Percentiles rank a stretch among this genome's conserved stretches.
phyloP scores from a whole-genome alignment of 805 yeast genomes.

The Vanderwaltozyma tropicalis region DNA sequence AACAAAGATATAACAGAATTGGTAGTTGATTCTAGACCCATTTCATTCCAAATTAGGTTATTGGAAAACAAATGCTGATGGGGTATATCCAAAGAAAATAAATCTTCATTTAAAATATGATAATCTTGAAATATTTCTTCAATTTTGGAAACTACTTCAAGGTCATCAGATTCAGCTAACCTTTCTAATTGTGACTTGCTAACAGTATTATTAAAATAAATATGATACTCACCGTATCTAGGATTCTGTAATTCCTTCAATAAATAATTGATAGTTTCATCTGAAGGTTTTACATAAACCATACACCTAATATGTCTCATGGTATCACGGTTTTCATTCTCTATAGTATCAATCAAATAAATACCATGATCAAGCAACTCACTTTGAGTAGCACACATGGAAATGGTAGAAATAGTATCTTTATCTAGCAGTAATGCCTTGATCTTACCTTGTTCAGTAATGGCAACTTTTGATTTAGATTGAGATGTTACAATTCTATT shows the following conservation, averaged over 20 bases:
- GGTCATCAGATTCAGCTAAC: conserved; percentile 82
- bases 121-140: conserved; percentile 83
- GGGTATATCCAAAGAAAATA: conserved; percentile 40
- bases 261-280: conserved; percentile 48
- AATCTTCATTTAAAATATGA: conserved; percentile 56
- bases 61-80: conserved; percentile 15
- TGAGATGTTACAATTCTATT: conserved; percentile 30
- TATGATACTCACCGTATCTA: conserved; percentile 64
- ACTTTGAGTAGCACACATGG: conserved; percentile 85
- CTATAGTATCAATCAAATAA: conserved; percentile 67
- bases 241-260: conserved; percentile 66
- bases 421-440: conserved; percentile 72
- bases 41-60: conserved; percentile 22
- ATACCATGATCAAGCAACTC: conserved; percentile 72
- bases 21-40: conserved; percentile 16
- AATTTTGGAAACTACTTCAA: conserved; percentile 65
- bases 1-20: conserved; percentile 21
- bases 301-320: conserved; percentile 76
- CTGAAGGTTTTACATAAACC: conserved; percentile 66
- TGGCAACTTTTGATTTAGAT: conserved; percentile 9
- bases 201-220: conserved; percentile 69
- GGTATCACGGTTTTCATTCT: conserved; percentile 49
- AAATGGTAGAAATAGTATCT: conserved; percentile 70
- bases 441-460: conserved; percentile 33
- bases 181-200: conserved; percentile 72